A percentile compares a stretch with the other conserved stretches of the same genome.
Conservation (phyloP, 2,329 filamentous ascomycete genomes). For the Rachicladosporium sp. region DNA sequence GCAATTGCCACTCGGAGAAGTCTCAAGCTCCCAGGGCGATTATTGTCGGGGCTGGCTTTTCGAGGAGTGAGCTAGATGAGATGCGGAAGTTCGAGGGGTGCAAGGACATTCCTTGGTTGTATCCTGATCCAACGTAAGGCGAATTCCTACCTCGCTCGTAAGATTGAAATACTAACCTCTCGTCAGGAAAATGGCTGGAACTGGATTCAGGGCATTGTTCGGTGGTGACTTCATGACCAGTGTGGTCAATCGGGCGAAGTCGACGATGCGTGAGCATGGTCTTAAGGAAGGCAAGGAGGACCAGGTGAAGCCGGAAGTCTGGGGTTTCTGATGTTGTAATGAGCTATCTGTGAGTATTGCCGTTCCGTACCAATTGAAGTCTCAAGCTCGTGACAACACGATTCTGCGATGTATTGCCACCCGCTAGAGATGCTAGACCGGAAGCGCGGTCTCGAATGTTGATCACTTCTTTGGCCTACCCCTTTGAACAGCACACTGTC, state of each 20-base stretch:
- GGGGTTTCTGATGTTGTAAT: constrained; percentile 2
- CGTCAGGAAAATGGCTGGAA: constrained; percentile 6
- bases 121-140: constrained; percentile 5
- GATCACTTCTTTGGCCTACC: too few relatives aligned
- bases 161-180: too few relatives aligned
- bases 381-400: too few relatives aligned
- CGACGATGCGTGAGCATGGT: constrained; percentile 9
- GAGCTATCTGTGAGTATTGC: too few relatives aligned
- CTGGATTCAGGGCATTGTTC: constrained; percentile 7
- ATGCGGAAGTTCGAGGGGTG: constrained; percentile 10
- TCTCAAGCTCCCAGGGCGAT: constrained; percentile 11
- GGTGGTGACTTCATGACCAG: constrained; percentile 8
- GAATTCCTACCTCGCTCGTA: too few relatives aligned
- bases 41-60: constrained; percentile 15
- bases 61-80: constrained; percentile 10
- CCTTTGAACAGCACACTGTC: too few relatives aligned
- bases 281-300: constrained; percentile 9
- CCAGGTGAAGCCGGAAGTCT: constrained; percentile 3
- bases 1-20: constrained; percentile 8
- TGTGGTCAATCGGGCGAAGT: constrained; percentile 8
- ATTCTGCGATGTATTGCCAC: too few relatives aligned
- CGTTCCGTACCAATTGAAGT: too few relatives aligned
- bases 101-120: constrained; percentile 10
- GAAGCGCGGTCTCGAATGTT: too few relatives aligned
- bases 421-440: too few relatives aligned